A percentile compares a stretch with the other conserved stretches of the same genome.
These are phyloP conservation scores for Xylaria sp. DNA, from an alignment of 2,329 filamentous ascomycete genomes.

Conservation along the genomic window DNA sequence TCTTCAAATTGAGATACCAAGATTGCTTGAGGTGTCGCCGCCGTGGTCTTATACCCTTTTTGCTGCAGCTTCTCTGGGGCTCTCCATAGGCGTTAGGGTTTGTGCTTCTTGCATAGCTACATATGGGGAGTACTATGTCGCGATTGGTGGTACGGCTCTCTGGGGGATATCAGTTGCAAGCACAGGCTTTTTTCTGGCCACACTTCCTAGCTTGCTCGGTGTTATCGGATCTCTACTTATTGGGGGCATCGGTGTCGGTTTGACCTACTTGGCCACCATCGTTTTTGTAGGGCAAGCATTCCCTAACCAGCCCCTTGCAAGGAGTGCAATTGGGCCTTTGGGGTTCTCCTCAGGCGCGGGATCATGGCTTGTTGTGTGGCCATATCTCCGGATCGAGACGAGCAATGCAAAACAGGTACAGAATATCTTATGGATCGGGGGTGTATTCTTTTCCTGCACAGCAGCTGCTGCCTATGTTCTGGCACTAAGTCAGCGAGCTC, in stretches of 20 bases:
- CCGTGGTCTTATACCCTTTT: constrained; percentile 7
- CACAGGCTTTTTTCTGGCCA: background rate
- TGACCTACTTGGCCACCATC: constrained; percentile 7
- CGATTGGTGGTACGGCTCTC: background rate
- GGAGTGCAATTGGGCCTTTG: constrained; percentile 6
- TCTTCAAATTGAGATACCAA: constrained; percentile 1
- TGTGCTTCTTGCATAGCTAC: background rate
- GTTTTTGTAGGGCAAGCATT: background rate
- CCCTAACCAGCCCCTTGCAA: background rate
- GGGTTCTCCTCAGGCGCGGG: constrained; percentile 8
- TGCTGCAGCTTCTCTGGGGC: constrained; percentile 2
- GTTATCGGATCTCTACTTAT: constrained; percentile 7
- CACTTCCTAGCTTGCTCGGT: constrained; percentile 1
- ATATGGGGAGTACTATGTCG: background rate
- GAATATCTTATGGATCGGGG: background rate
- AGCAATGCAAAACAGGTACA: background rate
- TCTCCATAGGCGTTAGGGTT: background rate
- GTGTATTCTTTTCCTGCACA: background rate
- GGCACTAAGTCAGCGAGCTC: background rate
- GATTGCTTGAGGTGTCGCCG: background rate
- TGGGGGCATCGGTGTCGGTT: background rate
- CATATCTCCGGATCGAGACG: background rate
- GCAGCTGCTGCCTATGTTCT: background rate
- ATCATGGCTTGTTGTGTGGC: constrained; percentile 6
- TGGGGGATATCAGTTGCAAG: constrained; percentile 4